Evolutionary conservation across 1,284 basidiomycete species (phyloP).

Genomic region (Fomitopsis schrenkii): DNA sequence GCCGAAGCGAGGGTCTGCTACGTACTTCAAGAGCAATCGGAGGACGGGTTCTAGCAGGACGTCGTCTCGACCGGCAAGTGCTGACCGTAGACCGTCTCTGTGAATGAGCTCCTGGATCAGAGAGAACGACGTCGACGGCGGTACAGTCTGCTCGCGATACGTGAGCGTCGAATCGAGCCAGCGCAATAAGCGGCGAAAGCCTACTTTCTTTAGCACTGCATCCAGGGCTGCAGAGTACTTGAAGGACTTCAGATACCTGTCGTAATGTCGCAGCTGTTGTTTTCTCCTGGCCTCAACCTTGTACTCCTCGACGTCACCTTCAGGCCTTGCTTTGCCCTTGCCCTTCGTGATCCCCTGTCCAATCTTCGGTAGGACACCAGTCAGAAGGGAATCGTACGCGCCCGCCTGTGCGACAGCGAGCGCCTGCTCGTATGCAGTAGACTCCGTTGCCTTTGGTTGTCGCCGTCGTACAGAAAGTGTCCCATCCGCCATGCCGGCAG

Average conservation of each 20-base stretch:
- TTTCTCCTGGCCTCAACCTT: slow-evolving; percentile 71
- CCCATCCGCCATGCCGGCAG: slow-evolving; percentile 95
- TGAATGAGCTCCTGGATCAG: slow-evolving; percentile 93
- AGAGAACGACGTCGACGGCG: slow-evolving; percentile 85
- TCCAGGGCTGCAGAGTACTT: slow-evolving; percentile 95
- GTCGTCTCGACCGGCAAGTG: slow-evolving; percentile 90
- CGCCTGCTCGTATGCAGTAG: slow-evolving; percentile 39
- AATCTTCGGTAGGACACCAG: slow-evolving; percentile 45
- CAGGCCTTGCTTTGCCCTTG: slow-evolving; percentile 45
- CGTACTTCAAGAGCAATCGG: slow-evolving; percentile 79
- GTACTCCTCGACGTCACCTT: slow-evolving; percentile 65
- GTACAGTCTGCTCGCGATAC: slow-evolving; percentile 51
- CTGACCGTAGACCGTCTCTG: slow-evolving; percentile 84
- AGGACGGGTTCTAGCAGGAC: slow-evolving; percentile 91
- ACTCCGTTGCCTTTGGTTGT: slow-evolving; percentile 70
- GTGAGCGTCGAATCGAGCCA: slow-evolving; percentile 1
- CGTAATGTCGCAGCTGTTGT: slow-evolving; percentile 83
- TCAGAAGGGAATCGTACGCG: slow-evolving; percentile 73
- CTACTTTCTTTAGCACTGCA: slow-evolving; percentile 80
- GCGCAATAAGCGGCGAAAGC: slow-evolving; percentile 10
- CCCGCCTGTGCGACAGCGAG: slow-evolving; percentile 46
- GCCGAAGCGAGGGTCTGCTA: slow-evolving; percentile 89
- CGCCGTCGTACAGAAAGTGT: slow-evolving; percentile 87
- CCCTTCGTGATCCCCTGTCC: slow-evolving; percentile 57
- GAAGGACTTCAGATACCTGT: slow-evolving; percentile 87